These are phyloP conservation scores for Alectoria sarmentosa DNA, from an alignment of 495 filamentous ascomycete species.

Conservation along the genomic window DNA sequence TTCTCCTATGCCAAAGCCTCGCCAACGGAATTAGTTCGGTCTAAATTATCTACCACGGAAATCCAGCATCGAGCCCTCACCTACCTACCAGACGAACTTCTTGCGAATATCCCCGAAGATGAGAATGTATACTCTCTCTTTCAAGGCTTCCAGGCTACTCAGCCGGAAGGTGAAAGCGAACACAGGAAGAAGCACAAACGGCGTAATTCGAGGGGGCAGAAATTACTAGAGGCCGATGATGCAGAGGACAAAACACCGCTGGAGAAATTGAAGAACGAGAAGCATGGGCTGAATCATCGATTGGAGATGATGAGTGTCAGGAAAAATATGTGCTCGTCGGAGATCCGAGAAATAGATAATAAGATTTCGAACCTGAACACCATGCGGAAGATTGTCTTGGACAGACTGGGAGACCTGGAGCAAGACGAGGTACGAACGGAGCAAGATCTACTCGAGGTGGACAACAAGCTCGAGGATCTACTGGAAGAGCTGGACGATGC, in stretches of 20 bases:
- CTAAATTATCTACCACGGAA: conserved; percentile 81
- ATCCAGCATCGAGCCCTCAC: conserved; percentile 91
- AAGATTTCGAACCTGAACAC: conserved; percentile 90
- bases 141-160: conserved; percentile 87
- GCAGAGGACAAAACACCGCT: conserved; percentile 56
- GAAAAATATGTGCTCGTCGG: conserved; percentile 95
- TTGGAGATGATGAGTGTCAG: conserved; percentile 87
- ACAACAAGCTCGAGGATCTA: conserved; percentile 77
- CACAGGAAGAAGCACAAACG: conserved; percentile 60
- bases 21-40: conserved; percentile 86
- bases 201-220: conserved; percentile 61
- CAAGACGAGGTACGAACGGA: conserved; percentile 87
- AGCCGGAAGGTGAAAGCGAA: conserved; percentile 63
- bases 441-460: conserved; percentile 77
- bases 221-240: conserved; percentile 58
- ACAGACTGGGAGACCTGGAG: conserved; percentile 83
- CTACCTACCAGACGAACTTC: conserved; percentile 83
- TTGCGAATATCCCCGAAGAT: conserved; percentile 77
- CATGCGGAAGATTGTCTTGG: conserved; percentile 90
- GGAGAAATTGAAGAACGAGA: conserved; percentile 66
- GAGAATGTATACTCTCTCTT: conserved; percentile 86
- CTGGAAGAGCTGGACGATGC: conserved; percentile 68
- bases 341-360: conserved; percentile 94
- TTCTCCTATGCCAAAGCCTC: conserved; percentile 83
- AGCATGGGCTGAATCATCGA: conserved; percentile 65